phyloP scores from a whole-genome alignment of 345 rosid genomes.

The Aurinia saxatilis region DNA sequence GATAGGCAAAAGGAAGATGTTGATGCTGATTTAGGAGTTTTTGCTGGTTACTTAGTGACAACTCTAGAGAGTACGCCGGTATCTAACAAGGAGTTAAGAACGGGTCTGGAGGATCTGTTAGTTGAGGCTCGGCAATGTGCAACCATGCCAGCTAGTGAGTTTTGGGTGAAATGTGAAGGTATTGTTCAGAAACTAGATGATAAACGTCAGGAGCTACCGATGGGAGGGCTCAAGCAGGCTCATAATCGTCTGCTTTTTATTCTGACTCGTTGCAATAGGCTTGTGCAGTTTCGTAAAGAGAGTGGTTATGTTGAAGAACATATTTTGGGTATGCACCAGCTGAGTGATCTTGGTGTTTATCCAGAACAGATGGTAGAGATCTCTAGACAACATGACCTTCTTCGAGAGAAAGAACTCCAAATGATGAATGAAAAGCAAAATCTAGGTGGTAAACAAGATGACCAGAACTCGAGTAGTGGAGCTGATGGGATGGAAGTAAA shows the following conservation, averaged over 20 bases:
- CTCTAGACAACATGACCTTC: conserved; percentile 48
- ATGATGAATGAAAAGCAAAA: conserved; percentile 33
- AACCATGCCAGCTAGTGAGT: conserved; percentile 74
- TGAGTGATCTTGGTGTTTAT: conserved; percentile 93
- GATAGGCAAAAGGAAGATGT: conserved; percentile 91
- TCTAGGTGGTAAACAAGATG: conserved; percentile 31
- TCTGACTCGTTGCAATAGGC: conserved; percentile 90
- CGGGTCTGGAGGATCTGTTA: conserved; percentile 76
- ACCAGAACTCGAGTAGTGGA: conserved; percentile 29
- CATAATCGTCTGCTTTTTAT: conserved; percentile 87
- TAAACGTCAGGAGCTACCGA: conserved; percentile 82
- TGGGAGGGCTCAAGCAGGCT: conserved; percentile 87
- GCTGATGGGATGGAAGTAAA: conserved; percentile 41
- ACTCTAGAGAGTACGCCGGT: conserved; percentile 63
- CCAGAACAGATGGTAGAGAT: conserved; percentile 61
- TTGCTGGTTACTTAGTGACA: conserved; percentile 82
- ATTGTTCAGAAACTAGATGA: conserved; percentile 89
- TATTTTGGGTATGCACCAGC: conserved; percentile 73
- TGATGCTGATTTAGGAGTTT: conserved; percentile 74
- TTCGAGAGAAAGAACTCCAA: conserved; percentile 32
- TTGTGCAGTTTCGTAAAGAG: conserved; percentile 95
- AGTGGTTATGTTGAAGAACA: conserved; percentile 71
- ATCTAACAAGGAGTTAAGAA: conserved; percentile 64
- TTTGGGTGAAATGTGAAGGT: conserved; percentile 81
- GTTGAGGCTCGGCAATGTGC: conserved; percentile 69